These are phyloP conservation scores for Glycine tomentella DNA, from an alignment of 306 rosid genomes.

Conservation along the genomic window DNA sequence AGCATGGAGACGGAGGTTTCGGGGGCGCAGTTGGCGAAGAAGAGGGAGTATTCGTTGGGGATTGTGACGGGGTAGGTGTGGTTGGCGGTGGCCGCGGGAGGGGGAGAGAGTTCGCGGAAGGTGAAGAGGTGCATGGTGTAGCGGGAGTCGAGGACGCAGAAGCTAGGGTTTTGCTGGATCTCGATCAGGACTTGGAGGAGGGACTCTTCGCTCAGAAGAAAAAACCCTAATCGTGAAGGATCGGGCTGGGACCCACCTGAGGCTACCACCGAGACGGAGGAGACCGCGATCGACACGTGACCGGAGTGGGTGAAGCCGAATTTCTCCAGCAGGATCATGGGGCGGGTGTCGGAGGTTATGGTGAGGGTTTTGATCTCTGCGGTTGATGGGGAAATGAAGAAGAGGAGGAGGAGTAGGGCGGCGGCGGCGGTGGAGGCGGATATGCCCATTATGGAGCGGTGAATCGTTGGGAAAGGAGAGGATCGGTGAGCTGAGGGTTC, in stretches of 20 bases:
- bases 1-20: constrained; percentile 73
- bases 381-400: constrained; percentile 47
- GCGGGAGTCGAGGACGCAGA: constrained; percentile 77
- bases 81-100: constrained; percentile 64
- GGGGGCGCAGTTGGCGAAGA: constrained; percentile 81
- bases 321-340: constrained; percentile 85
- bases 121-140: constrained; percentile 61
- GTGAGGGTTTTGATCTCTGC: constrained; percentile 85
- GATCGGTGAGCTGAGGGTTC: not conserved
- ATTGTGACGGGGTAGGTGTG: constrained; percentile 59
- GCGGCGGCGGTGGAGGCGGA: constrained; percentile 46
- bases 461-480: no score
- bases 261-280: constrained; percentile 57
- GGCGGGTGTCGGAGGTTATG: constrained; percentile 69
- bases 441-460: constrained; percentile 53
- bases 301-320: constrained; percentile 92
- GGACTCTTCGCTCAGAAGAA: constrained; percentile 81
- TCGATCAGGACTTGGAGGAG: constrained; percentile 83
- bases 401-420: constrained; percentile 44
- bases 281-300: constrained; percentile 62
- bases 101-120: constrained; percentile 78
- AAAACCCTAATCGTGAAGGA: constrained; percentile 73
- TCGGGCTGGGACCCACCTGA: constrained; percentile 26
- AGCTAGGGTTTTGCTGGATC: constrained; percentile 77
- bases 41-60: constrained; percentile 81